Percentiles rank a stretch among this genome's conserved stretches.
Evolutionary conservation across 2,329 filamentous ascomycete species (phyloP).

Genomic region (Fusarium pininemorale): DNA sequence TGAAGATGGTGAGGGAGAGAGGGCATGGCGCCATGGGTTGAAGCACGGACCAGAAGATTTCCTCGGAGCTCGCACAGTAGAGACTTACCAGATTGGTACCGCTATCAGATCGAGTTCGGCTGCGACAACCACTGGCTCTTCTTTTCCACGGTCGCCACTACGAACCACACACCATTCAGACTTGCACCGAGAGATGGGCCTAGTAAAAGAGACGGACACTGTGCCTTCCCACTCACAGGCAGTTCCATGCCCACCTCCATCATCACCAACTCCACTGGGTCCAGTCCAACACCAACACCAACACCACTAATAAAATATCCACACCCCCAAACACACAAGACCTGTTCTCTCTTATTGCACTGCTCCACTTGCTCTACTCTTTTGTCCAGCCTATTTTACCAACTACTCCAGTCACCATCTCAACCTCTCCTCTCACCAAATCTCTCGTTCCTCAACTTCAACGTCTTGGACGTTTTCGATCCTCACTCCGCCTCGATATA

Average conservation of each 20-base stretch:
- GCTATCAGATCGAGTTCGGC: constrained; percentile 3
- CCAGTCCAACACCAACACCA: constrained; percentile 24
- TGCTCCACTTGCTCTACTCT: constrained; percentile 39
- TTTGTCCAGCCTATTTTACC: constrained; percentile 34
- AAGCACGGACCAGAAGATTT: constrained; percentile 14
- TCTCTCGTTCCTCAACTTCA: constrained; percentile 21
- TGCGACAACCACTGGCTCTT: not conserved
- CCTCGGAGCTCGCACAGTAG: constrained; percentile 12
- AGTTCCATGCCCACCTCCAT: constrained; percentile 38
- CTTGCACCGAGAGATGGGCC: not conserved
- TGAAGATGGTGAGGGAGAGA: constrained; percentile 12
- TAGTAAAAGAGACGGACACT: constrained; percentile 9
- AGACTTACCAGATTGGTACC: constrained; percentile 19
- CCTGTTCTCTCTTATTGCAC: constrained; percentile 32
- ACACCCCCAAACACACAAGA: constrained; percentile 41
- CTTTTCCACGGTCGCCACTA: constrained; percentile 9
- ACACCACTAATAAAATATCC: constrained; percentile 39
- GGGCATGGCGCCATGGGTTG: constrained; percentile 25
- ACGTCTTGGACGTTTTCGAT: not conserved
- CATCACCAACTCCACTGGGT: constrained; percentile 36
- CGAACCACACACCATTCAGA: constrained; percentile 9
- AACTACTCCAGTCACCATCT: constrained; percentile 28
- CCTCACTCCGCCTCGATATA: not conserved
- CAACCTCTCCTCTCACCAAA: constrained; percentile 30
- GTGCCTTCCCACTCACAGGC: constrained; percentile 26